Base-by-base conservation (phyloP, 768 basidiomycete genomes). In the Mycena galericulata region DNA sequence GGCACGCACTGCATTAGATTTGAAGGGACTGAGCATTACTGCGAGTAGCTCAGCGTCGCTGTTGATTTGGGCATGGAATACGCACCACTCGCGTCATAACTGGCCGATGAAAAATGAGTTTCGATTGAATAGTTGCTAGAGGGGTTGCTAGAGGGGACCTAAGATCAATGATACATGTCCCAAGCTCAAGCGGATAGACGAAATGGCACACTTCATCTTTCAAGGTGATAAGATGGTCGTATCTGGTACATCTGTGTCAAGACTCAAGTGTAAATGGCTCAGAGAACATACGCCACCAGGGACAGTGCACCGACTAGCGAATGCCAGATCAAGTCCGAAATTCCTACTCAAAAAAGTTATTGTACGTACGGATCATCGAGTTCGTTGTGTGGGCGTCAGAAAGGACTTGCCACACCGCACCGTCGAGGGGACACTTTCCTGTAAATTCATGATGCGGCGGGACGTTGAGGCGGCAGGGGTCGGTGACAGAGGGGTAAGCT, bases 301-400 rank as follows among this genome's bases (percentile, higher is more conserved):
- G 68, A 22, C 41, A 69, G 50, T 12, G 68, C 68, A 0, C 24
- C 68, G n/a, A 69, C 68, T 68, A 27, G 24, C 26, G 29, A 55
- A 51, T n/a, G n/a, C n/a, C 36, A 64, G 50, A 54, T 46, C 17
- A 45, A 11, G 62, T 64, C 68, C 54, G 14, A 47, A 47, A 27
- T n/a, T n/a, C n/a, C 11, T 1, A 12, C 12, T 2, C 12, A 2
- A 32, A 30, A 40, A 32, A 11, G 26, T 1, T 12, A 34, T 53
- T 14, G n/a, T 7, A 59, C 68, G 50, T 40, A 69, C 68, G 56
- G 24, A 69, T 63, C 68, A 69, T 69, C 14, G 68, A 64, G 56
- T 64, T 64, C 15, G 68, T 69, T 40, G 62, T 69, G 1, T 50
- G 61, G 1, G 68, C 68, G 43, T 69, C 68, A 38, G 9, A 15